Conservation (phyloP, 148 eudicot species). For the Agrostemma githago region DNA sequence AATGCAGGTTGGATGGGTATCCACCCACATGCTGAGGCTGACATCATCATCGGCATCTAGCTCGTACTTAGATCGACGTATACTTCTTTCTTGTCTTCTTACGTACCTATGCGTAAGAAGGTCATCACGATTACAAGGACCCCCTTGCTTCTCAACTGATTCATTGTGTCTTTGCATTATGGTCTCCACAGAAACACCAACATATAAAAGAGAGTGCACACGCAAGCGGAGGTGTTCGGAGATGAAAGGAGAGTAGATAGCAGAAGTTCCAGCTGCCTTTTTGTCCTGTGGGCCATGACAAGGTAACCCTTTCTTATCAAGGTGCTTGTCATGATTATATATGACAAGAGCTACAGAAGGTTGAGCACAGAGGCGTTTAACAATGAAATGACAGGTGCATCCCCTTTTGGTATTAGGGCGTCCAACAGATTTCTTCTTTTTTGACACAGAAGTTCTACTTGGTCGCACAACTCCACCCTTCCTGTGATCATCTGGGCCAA, state of each 20-base stretch:
- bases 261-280: slow-evolving; percentile 83
- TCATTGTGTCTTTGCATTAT: slow-evolving; percentile 96
- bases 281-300: slow-evolving; percentile 95
- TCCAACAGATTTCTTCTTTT: slow-evolving; percentile 78
- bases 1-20: slow-evolving; percentile 56
- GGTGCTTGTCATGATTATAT: slow-evolving; percentile 82
- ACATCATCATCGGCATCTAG: slow-evolving; percentile 79
- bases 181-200: slow-evolving; percentile 89
- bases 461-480: slow-evolving; percentile 87
- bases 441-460: slow-evolving; percentile 66
- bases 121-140: slow-evolving; percentile 85
- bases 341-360: slow-evolving; percentile 81
- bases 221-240: slow-evolving; percentile 93
- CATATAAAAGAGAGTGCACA: slow-evolving; percentile 67
- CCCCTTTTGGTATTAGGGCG: slow-evolving; percentile 96
- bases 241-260: slow-evolving; percentile 93
- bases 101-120: slow-evolving; percentile 88
- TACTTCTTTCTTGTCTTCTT: slow-evolving; percentile 82
- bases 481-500: slow-evolving; percentile 93
- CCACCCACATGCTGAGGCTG: slow-evolving; percentile 82
- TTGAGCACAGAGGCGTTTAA: slow-evolving; percentile 80
- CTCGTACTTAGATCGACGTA: slow-evolving; percentile 67
- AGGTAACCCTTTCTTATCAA: slow-evolving; percentile 75
- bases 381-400: slow-evolving; percentile 91
- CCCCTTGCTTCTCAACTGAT: slow-evolving; percentile 86